phyloP scores from a whole-genome alignment of 1,139 yeast species.

The Blastobotrys capitulatus region DNA sequence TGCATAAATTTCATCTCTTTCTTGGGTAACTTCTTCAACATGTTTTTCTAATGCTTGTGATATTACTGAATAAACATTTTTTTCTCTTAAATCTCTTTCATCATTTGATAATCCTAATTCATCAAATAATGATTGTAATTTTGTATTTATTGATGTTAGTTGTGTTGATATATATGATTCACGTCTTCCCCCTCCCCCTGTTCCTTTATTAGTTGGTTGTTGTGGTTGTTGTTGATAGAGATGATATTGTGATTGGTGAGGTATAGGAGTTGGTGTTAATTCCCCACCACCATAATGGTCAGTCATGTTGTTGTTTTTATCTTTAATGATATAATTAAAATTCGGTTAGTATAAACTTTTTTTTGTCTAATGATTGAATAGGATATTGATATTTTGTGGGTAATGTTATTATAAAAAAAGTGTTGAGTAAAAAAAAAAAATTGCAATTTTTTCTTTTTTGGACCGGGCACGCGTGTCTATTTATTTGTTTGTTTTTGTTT shows the following conservation, averaged over 20 bases:
- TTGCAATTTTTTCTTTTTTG: too few relatives aligned
- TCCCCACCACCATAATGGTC: neutral
- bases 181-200: too few relatives aligned
- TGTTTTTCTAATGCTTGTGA: conserved; percentile 30
- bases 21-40: conserved; percentile 26
- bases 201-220: neutral
- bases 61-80: conserved; percentile 28
- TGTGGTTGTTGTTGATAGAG: neutral
- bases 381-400: too few relatives aligned
- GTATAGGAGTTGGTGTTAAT: neutral
- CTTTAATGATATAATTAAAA: too few relatives aligned
- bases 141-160: conserved; percentile 25
- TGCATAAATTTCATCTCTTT: conserved; percentile 26
- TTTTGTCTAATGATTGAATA: too few relatives aligned
- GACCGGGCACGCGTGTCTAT: too few relatives aligned
- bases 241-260: neutral
- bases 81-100: conserved; percentile 30
- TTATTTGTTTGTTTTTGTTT: too few relatives aligned
- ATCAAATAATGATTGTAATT: conserved; percentile 31
- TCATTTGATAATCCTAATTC: conserved; percentile 30
- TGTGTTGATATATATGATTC: conserved; percentile 30
- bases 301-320: neutral
- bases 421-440: too few relatives aligned
- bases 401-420: too few relatives aligned
- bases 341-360: too few relatives aligned